These are phyloP conservation scores for Annulohypoxylon stygium DNA, from an alignment of 495 filamentous ascomycete genomes.

Conservation along the genomic window DNA sequence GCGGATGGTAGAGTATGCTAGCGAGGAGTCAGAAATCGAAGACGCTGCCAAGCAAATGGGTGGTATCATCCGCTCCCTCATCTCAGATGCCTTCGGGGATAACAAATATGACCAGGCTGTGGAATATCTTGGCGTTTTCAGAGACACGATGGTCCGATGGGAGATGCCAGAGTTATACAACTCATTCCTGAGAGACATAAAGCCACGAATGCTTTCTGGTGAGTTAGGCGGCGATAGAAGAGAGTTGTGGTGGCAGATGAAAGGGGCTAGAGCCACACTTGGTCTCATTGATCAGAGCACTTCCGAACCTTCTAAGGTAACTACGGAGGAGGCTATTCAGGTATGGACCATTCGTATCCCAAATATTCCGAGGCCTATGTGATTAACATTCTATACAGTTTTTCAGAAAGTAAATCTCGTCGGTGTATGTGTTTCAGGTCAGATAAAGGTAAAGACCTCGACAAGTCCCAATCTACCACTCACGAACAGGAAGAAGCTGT, in stretches of 20 bases:
- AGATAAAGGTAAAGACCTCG: neutral
- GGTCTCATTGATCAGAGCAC: constrained; percentile 77
- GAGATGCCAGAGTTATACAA: constrained; percentile 87
- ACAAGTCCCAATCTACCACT: neutral
- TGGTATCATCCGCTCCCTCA: constrained; percentile 74
- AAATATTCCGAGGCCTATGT: neutral
- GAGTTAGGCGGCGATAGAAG: constrained; percentile 84
- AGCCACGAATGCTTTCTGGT: constrained; percentile 75
- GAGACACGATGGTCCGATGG: constrained; percentile 79
- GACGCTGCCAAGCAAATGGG: constrained; percentile 82
- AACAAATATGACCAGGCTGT: constrained; percentile 78
- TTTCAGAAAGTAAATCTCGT: constrained; percentile 38
- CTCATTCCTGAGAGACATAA: constrained; percentile 76
- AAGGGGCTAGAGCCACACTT: constrained; percentile 71
- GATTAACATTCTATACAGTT: constrained; percentile 44
- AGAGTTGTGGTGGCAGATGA: constrained; percentile 85
- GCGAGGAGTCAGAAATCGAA: constrained; percentile 71
- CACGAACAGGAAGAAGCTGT: neutral
- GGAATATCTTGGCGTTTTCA: constrained; percentile 81
- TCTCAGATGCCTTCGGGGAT: constrained; percentile 80
- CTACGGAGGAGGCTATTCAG: constrained; percentile 74
- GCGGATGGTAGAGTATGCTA: constrained; percentile 75
- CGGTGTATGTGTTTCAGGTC: neutral
- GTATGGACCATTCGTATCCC: constrained; percentile 53
- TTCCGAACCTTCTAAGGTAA: constrained; percentile 72